Percentiles rank a stretch among this genome's conserved stretches.
These are phyloP conservation scores for Neodidymelliopsis sp. DNA, from an alignment of 2,329 filamentous ascomycete genomes.

Conservation along the genomic window DNA sequence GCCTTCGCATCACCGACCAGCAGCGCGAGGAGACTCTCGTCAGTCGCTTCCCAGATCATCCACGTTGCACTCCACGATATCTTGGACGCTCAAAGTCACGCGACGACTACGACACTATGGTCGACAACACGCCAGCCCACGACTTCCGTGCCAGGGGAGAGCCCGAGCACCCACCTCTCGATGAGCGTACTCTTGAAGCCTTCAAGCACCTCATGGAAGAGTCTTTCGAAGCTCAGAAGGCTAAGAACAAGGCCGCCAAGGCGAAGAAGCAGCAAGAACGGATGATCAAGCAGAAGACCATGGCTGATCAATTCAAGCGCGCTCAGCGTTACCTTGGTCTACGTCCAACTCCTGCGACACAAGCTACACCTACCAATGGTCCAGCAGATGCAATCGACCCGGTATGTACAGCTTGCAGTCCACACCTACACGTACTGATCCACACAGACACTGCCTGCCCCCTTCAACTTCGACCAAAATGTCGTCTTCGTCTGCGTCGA, in stretches of 20 bases:
- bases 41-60: slow-evolving; percentile 66
- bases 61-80: slow-evolving; percentile 71
- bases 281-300: slow-evolving; percentile 59
- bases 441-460: slow-evolving; percentile 20
- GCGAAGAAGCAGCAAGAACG: slow-evolving; percentile 61
- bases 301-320: slow-evolving; percentile 66
- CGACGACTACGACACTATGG: slow-evolving; percentile 53
- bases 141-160: slow-evolving; percentile 28
- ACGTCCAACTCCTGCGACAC: slow-evolving; percentile 46
- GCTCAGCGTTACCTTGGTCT: slow-evolving; percentile 76
- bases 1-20: slow-evolving; percentile 66
- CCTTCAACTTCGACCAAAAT: slow-evolving; percentile 54
- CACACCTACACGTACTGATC: not conserved
- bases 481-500: slow-evolving; percentile 80
- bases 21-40: slow-evolving; percentile 63
- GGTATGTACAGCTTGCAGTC: not conserved
- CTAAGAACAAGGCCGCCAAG: slow-evolving; percentile 57
- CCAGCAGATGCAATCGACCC: slow-evolving; percentile 26
- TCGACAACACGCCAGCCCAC: slow-evolving; percentile 25
- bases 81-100: slow-evolving; percentile 64
- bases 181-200: slow-evolving; percentile 50
- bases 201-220: slow-evolving; percentile 65
- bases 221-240: slow-evolving; percentile 59
- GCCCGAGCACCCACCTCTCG: slow-evolving; percentile 34
- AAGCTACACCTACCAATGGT: not conserved